Percentiles rank a stretch among this genome's conserved stretches.
Conservation (phyloP, 2,329 filamentous ascomycete genomes). For the Penicillium sp. region DNA sequence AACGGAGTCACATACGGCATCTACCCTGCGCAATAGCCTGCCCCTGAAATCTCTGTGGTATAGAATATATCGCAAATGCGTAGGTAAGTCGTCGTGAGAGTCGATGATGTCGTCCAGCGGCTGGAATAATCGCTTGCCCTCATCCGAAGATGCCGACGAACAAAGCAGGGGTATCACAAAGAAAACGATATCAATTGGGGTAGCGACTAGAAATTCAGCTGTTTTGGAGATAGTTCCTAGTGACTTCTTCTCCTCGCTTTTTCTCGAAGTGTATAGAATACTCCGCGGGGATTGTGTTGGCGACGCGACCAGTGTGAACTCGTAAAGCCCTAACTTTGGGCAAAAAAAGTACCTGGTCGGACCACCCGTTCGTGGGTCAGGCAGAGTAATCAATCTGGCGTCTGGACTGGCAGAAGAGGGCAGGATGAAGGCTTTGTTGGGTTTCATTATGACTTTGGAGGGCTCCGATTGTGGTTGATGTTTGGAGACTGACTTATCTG, state of each 20-base stretch:
- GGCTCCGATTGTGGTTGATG: conserved; percentile 27
- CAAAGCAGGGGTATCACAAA: conserved; percentile 75
- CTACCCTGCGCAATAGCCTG: conserved; percentile 69
- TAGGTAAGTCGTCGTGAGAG: conserved; percentile 46
- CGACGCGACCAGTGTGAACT: conserved; percentile 63
- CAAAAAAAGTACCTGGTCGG: conserved; percentile 63
- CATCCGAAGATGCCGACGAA: conserved; percentile 47
- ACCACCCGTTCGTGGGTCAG: conserved; percentile 56
- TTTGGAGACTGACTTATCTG: conserved; percentile 20
- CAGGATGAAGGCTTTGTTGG: conserved; percentile 60
- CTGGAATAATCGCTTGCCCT: conserved; percentile 48
- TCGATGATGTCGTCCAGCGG: conserved; percentile 57
- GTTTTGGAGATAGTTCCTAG: conserved; percentile 65
- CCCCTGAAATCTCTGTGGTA: conserved; percentile 44
- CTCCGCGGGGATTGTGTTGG: conserved; percentile 58
- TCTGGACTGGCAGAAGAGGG: conserved; percentile 58
- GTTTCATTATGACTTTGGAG: conserved; percentile 32
- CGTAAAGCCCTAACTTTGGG: conserved; percentile 62
- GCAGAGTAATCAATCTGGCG: conserved; percentile 61
- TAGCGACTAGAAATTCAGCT: conserved; percentile 81
- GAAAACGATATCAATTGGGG: conserved; percentile 83
- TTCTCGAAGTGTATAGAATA: conserved; percentile 55
- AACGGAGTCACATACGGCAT: conserved; percentile 76
- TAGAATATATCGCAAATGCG: conserved; percentile 47
- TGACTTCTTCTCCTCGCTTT: conserved; percentile 47